These are phyloP conservation scores for Xerocomellus chrysenteron DNA, from an alignment of 768 basidiomycete genomes.

Conservation along the genomic window DNA sequence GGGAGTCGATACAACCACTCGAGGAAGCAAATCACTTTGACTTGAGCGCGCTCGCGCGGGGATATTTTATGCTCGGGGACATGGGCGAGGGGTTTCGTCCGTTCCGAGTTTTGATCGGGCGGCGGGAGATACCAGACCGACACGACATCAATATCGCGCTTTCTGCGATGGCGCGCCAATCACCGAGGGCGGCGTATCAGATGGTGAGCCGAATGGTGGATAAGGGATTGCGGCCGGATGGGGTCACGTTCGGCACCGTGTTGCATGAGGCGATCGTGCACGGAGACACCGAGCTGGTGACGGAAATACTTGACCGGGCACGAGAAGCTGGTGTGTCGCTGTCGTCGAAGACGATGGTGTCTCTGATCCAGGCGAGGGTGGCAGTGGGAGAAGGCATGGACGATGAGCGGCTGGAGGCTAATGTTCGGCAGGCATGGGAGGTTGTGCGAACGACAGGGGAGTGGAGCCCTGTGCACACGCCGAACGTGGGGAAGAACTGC, in stretches of 20 bases:
- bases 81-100: slow-evolving; percentile 45
- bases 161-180: slow-evolving; percentile 48
- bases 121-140: slow-evolving; percentile 55
- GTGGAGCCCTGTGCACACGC: slow-evolving; percentile 38
- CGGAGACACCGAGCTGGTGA: slow-evolving; percentile 44
- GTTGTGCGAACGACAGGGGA: slow-evolving; percentile 41
- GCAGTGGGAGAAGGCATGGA: slow-evolving; percentile 24
- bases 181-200: slow-evolving; percentile 44
- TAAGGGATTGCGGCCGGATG: slow-evolving; percentile 49
- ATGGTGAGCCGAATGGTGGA: slow-evolving; percentile 53
- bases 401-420: slow-evolving; percentile 28
- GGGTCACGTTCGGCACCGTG: slow-evolving; percentile 58
- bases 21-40: slow-evolving; percentile 44
- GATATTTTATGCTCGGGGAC: slow-evolving; percentile 56
- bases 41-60: slow-evolving; percentile 62
- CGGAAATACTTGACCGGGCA: slow-evolving; percentile 41
- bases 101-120: slow-evolving; percentile 46
- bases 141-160: slow-evolving; percentile 67
- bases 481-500: slow-evolving; percentile 52
- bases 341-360: slow-evolving; percentile 48
- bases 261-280: slow-evolving; percentile 55
- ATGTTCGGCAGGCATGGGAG: slow-evolving; percentile 42
- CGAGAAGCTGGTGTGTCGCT: slow-evolving; percentile 38
- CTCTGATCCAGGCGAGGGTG: slow-evolving; percentile 46
- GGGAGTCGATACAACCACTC: slow-evolving; percentile 45